Conservation (phyloP, 352 stramenopile genomes). For the Globisporangium mamillatum region DNA sequence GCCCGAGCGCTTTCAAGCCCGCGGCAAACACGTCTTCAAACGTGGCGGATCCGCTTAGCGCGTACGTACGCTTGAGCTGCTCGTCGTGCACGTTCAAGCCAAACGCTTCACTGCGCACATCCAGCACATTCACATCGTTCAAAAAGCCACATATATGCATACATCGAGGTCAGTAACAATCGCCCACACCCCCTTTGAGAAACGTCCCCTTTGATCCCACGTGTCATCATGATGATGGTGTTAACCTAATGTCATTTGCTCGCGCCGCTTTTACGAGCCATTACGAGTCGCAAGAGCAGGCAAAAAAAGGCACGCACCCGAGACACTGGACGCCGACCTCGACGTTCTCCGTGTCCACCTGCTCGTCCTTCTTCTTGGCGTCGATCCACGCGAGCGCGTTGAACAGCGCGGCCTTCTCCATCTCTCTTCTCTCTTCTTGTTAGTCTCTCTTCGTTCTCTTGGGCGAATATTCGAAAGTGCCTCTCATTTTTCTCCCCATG, state of each 20-base stretch:
- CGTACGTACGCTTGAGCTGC: slow-evolving; percentile 48
- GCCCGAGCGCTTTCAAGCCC: slow-evolving; percentile 55
- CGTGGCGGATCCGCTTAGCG: slow-evolving; percentile 34
- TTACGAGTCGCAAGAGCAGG: not conserved
- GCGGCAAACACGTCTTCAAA: slow-evolving; percentile 75
- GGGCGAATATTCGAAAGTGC: slow-evolving; percentile 20
- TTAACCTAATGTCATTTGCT: not conserved
- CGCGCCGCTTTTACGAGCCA: not conserved
- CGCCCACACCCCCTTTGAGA: too few species aligned
- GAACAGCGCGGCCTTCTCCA: slow-evolving; percentile 47
- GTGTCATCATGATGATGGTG: slow-evolving; percentile 1
- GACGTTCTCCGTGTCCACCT: slow-evolving; percentile 58
- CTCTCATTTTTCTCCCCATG: slow-evolving; percentile 6
- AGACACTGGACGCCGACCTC: slow-evolving; percentile 68
- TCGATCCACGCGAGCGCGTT: slow-evolving; percentile 75
- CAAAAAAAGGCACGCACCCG: slow-evolving; percentile 25
- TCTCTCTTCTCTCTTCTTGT: slow-evolving; percentile 5
- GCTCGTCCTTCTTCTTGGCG: slow-evolving; percentile 49
- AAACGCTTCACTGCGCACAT: slow-evolving; percentile 60
- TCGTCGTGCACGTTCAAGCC: slow-evolving; percentile 54
- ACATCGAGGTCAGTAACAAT: not conserved
- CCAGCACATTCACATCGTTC: not conserved
- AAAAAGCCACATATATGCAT: not conserved
- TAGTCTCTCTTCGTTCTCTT: slow-evolving; percentile 1
- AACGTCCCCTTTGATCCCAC: not conserved